These are phyloP conservation scores for Volvariella volvacea DNA, from an alignment of 1,284 basidiomycete species.

Conservation along the genomic window DNA sequence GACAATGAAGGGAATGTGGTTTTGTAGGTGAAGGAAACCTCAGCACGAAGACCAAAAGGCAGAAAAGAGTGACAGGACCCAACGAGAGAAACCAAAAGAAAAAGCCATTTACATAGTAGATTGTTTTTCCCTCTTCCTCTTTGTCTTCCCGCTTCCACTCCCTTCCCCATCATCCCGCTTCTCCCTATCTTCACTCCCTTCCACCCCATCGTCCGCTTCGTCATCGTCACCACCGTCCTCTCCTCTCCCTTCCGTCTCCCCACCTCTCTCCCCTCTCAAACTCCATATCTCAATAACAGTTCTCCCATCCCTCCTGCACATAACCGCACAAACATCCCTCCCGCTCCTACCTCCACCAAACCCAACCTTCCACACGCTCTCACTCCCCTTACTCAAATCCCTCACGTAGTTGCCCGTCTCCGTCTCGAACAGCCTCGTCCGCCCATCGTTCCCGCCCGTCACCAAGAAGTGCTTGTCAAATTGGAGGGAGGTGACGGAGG, in stretches of 20 bases:
- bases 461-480: slow-evolving; percentile 79
- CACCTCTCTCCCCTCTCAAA: slow-evolving; percentile 39
- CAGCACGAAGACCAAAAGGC: too few relatives aligned
- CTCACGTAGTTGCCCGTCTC: slow-evolving; percentile 65
- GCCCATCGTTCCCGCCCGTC: slow-evolving; percentile 87
- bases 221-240: too few relatives aligned
- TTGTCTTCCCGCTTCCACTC: slow-evolving; percentile 11
- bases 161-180: too few relatives aligned
- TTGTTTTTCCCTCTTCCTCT: too few relatives aligned
- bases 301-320: slow-evolving; percentile 79
- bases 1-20: too few relatives aligned
- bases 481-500: slow-evolving; percentile 86
- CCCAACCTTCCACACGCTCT: slow-evolving; percentile 86
- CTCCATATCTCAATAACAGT: slow-evolving; percentile 90
- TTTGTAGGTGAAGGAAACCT: too few relatives aligned
- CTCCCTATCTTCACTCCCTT: too few relatives aligned
- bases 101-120: too few relatives aligned
- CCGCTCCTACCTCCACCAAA: slow-evolving; percentile 33
- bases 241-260: background rate
- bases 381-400: slow-evolving; percentile 70
- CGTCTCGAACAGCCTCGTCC: slow-evolving; percentile 83
- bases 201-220: too few relatives aligned
- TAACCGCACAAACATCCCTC: slow-evolving; percentile 71
- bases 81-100: too few relatives aligned
- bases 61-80: too few relatives aligned